Percentiles rank a stretch among this genome's conserved stretches.
These are phyloP conservation scores for Cercospora nicotianae DNA, from an alignment of 2,329 filamentous ascomycete species.

Conservation along the genomic window DNA sequence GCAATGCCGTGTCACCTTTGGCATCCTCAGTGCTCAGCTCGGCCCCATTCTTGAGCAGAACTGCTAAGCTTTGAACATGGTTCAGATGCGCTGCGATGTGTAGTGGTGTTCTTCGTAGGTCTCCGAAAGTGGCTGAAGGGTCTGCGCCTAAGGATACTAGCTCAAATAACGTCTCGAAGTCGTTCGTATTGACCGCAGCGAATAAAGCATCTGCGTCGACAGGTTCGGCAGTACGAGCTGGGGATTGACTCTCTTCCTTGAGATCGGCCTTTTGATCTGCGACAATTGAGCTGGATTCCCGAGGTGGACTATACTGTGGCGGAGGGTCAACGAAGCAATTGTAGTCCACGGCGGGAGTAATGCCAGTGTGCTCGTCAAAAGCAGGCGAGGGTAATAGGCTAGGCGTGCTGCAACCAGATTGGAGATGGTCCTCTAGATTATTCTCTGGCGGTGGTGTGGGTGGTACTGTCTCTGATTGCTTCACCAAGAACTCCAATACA, in stretches of 20 bases:
- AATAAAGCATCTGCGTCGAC: conserved; percentile 27
- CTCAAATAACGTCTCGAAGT: conserved; percentile 21
- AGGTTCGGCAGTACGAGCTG: conserved; percentile 16
- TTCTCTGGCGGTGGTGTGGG: conserved; percentile 26
- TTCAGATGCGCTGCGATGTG: conserved; percentile 36
- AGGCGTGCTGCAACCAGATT: not conserved
- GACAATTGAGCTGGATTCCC: conserved; percentile 1
- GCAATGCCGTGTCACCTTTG: conserved; percentile 34
- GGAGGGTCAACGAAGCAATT: conserved; percentile 34
- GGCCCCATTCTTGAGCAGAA: conserved; percentile 28
- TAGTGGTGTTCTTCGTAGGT: conserved; percentile 33
- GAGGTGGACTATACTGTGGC: conserved; percentile 33
- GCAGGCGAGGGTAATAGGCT: conserved; percentile 1
- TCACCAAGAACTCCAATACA: conserved; percentile 26
- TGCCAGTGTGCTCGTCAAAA: conserved; percentile 22
- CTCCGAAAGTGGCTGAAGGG: conserved; percentile 24
- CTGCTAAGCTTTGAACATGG: conserved; percentile 21
- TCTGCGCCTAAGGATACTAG: conserved; percentile 26
- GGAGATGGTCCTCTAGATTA: not conserved
- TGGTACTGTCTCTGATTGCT: conserved; percentile 5
- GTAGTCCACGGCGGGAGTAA: conserved; percentile 28
- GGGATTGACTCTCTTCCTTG: conserved; percentile 12
- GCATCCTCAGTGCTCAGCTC: conserved; percentile 30
- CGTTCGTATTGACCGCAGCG: conserved; percentile 29
- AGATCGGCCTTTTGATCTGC: conserved; percentile 22